Percentiles rank a stretch among this genome's conserved stretches.
phyloP scores from a whole-genome alignment of 2,329 filamentous ascomycete genomes.

The Colletotrichum shisoi region DNA sequence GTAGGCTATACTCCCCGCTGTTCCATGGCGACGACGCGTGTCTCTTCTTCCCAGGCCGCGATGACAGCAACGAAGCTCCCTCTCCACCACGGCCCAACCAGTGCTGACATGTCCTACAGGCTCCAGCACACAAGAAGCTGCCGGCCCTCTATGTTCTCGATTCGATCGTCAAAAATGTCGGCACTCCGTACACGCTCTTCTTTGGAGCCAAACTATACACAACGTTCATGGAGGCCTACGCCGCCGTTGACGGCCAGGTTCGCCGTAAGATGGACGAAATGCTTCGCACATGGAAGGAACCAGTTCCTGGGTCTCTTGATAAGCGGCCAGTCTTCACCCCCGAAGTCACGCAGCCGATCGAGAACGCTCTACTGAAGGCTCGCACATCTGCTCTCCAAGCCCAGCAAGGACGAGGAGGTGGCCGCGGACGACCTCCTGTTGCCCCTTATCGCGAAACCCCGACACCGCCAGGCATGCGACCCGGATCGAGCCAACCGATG shows the following conservation, averaged over 20 bases:
- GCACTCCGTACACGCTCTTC: slow-evolving; percentile 95
- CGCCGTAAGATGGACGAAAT: slow-evolving; percentile 95
- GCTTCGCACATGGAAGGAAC: slow-evolving; percentile 97
- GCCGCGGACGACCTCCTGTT: slow-evolving; percentile 41
- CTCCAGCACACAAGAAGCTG: slow-evolving; percentile 85
- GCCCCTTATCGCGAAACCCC: slow-evolving; percentile 74
- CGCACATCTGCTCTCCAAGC: slow-evolving; percentile 62
- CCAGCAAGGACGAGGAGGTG: slow-evolving; percentile 54
- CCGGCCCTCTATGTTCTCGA: slow-evolving; percentile 97
- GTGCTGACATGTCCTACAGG: slow-evolving; percentile 66
- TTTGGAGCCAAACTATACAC: slow-evolving; percentile 89
- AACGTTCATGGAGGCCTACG: slow-evolving; percentile 97
- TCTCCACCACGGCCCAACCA: neutral
- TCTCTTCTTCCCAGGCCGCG: neutral
- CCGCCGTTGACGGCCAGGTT: slow-evolving; percentile 81
- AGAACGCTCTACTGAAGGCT: slow-evolving; percentile 91
- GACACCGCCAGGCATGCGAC: slow-evolving; percentile 69
- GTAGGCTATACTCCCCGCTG: slow-evolving; percentile 64
- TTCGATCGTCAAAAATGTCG: slow-evolving; percentile 98
- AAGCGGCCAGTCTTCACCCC: slow-evolving; percentile 89
- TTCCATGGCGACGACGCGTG: neutral
- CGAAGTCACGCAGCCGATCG: slow-evolving; percentile 88
- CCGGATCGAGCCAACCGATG: slow-evolving; percentile 47
- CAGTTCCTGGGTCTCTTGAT: slow-evolving; percentile 91
- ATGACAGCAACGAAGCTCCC: neutral